These are phyloP conservation scores for Pseudopithomyces maydicus DNA, from an alignment of 2,329 filamentous ascomycete genomes.

Conservation along the genomic window DNA sequence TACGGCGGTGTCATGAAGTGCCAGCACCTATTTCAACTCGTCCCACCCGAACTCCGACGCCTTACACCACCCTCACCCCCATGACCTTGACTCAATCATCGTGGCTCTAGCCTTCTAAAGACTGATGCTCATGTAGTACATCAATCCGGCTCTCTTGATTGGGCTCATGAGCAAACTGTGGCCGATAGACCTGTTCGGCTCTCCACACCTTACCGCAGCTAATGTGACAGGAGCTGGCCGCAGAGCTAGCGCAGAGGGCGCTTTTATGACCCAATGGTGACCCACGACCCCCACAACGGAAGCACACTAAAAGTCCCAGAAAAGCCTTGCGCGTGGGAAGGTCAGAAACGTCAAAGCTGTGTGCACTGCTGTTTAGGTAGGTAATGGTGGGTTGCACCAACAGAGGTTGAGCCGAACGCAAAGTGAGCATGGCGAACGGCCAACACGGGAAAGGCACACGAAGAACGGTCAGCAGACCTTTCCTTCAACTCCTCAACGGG, in stretches of 20 bases:
- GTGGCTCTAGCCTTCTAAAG: not conserved
- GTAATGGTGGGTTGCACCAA: too few relatives aligned
- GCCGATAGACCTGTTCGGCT: not conserved
- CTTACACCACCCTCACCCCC: not conserved
- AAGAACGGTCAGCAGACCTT: too few relatives aligned
- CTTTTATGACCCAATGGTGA: not conserved
- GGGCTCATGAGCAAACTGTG: not conserved
- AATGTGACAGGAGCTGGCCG: not conserved
- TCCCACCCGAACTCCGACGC: not conserved
- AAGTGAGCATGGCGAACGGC: too few relatives aligned
- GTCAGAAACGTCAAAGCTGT: too few relatives aligned
- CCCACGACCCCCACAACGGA: too few relatives aligned
- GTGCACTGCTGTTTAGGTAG: too few relatives aligned
- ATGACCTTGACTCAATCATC: not conserved
- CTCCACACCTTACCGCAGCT: conserved; percentile 3
- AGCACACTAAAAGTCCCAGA: too few relatives aligned
- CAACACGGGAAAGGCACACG: too few relatives aligned
- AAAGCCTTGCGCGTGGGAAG: too few relatives aligned
- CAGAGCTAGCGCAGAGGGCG: not conserved
- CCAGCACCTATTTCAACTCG: not conserved
- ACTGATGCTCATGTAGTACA: not conserved
- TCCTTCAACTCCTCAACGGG: too few relatives aligned
- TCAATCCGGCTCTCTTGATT: not conserved
- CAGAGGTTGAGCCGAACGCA: too few relatives aligned
- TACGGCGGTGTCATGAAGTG: too few relatives aligned